Conservation (phyloP, 805 yeast species). For the Myxozyma neglecta region DNA sequence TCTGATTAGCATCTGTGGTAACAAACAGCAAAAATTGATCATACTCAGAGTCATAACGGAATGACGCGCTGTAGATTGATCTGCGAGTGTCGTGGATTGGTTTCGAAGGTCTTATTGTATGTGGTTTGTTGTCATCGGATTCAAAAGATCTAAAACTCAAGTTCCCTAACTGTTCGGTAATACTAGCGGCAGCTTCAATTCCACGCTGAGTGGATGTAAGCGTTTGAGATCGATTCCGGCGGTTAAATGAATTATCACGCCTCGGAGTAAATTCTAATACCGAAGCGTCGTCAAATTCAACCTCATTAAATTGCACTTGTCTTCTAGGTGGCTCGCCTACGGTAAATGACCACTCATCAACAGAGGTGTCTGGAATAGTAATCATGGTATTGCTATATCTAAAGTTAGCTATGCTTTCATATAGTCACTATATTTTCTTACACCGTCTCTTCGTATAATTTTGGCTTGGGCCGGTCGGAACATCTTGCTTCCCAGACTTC, state of each 20-base stretch:
- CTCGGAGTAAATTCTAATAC: neutral
- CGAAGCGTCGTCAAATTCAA: neutral
- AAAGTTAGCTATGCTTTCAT: neutral
- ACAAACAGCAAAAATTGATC: neutral
- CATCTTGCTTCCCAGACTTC: conserved; percentile 46
- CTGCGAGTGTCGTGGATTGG: neutral
- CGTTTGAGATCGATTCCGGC: conserved; percentile 5
- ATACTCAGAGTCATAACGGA: conserved; percentile 14
- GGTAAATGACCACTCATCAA: conserved; percentile 24
- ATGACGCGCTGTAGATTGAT: conserved; percentile 1
- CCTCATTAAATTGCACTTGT: conserved; percentile 5
- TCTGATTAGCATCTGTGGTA: neutral
- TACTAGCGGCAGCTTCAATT: neutral
- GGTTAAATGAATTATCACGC: conserved; percentile 1
- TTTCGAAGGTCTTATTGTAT: conserved; percentile 5
- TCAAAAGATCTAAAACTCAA: neutral
- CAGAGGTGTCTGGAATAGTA: conserved; percentile 1
- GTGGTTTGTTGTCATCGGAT: conserved; percentile 2
- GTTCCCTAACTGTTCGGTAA: conserved; percentile 5
- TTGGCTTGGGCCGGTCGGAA: conserved; percentile 34
- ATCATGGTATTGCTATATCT: neutral
- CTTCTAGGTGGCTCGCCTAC: conserved; percentile 7
- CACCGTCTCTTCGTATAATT: conserved; percentile 43
- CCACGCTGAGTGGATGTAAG: neutral
- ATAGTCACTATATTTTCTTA: neutral